phyloP scores from a whole-genome alignment of 2,329 filamentous ascomycete genomes.

The Pseudonectria foliicola region DNA sequence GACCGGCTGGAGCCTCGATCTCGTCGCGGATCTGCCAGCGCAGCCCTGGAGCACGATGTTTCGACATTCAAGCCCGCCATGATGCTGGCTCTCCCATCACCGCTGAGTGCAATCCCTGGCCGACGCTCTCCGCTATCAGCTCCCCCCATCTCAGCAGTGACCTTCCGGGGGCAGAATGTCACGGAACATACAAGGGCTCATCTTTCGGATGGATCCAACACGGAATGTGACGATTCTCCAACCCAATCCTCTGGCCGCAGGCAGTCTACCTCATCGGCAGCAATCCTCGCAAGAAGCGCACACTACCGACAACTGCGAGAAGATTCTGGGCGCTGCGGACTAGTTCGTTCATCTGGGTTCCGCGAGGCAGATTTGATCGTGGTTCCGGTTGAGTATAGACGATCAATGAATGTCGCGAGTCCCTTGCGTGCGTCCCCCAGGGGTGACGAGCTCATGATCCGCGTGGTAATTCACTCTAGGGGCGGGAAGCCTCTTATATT shows the following conservation, averaged over 20 bases:
- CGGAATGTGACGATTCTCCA: slow-evolving; percentile 1
- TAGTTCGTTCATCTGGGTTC: slow-evolving; percentile 8
- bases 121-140: slow-evolving; percentile 15
- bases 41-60: slow-evolving; percentile 7
- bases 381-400: slow-evolving; percentile 18
- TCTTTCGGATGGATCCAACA: slow-evolving; percentile 7
- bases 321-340: slow-evolving; percentile 14
- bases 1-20: slow-evolving; percentile 9
- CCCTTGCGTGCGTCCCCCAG: slow-evolving; percentile 10
- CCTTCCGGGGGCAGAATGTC: slow-evolving; percentile 9
- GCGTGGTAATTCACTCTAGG: slow-evolving; percentile 23
- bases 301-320: slow-evolving; percentile 20
- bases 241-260: slow-evolving; percentile 9
- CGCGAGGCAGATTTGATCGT: slow-evolving; percentile 19
- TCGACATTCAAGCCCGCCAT: slow-evolving; percentile 11
- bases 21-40: slow-evolving; percentile 2
- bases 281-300: slow-evolving; percentile 11
- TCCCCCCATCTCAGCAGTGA: slow-evolving; percentile 7
- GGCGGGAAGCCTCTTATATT: slow-evolving; percentile 40
- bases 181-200: slow-evolving; percentile 15
- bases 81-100: slow-evolving; percentile 7
- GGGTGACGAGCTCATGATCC: slow-evolving; percentile 17
- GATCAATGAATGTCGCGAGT: slow-evolving; percentile 8
- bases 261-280: slow-evolving; percentile 13
- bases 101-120: slow-evolving; percentile 4